Base-by-base conservation (phyloP, 2,329 filamentous ascomycete genomes). In the Xylariaceae sp. region DNA sequence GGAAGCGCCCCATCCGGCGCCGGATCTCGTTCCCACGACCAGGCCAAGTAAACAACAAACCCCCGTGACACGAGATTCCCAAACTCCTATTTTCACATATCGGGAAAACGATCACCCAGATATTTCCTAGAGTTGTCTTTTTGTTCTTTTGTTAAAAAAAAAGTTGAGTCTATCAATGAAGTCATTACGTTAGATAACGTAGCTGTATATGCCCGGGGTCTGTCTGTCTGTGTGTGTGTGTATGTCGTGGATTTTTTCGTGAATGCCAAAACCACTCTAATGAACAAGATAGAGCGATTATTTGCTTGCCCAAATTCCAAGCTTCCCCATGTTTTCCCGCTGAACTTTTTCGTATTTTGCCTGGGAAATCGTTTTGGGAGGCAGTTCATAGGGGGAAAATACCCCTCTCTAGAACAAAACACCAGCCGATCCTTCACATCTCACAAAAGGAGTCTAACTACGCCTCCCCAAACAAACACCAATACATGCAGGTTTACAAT, bases 181-280 rank as follows among this genome's bases (percentile, higher is more conserved):
- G 52, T 57, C 56, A 65, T 64, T 64, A 66, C 46, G 47, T 61
- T 64, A 63, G 59, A 46, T 65, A 64, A 26, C 26, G 19, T 53
- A 54, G 19, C 19, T 56, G 56, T 56, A 60, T 59, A 55, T 59
- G 51, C 50, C 50, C 34, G 54, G 41, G 54, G 54, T 50, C 44
- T 47, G 19, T 19, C 19, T 19, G 19, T 19, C 19, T 19, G 19
- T 19, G 0, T 19, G 19, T 19, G 19, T 19, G 19, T 19, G 19
- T 19, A 19, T 19, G 19, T 19, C 19, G 19, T 19, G 19, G 19
- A 19, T 19, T 19, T 19, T 19, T 19, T 19, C 19, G 19, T 19
- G 19, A 19, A 19, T 46, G 51, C 37, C 47, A 43, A 53, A 40
- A 48, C 51, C 56, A 40, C 31, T 54, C 48, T 47, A 55, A 47